These are phyloP conservation scores for Raphanus sativus DNA, from an alignment of 345 rosid genomes.

Conservation along the genomic window DNA sequence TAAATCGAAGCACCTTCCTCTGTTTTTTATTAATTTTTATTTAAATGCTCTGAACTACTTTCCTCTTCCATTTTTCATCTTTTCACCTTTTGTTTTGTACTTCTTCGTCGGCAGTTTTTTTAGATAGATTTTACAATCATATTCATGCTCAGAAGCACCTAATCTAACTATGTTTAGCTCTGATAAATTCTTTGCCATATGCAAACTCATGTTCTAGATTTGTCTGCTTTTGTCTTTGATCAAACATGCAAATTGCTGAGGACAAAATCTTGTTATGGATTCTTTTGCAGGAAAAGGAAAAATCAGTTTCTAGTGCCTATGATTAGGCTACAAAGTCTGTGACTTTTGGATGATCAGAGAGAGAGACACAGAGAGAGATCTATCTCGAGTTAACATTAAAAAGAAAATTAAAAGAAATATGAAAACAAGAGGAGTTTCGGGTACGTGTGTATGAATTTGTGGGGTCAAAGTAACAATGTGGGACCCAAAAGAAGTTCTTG, in stretches of 20 bases:
- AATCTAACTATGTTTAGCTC: conserved; percentile 4
- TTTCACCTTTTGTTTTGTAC: conserved; percentile 12
- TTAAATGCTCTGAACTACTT: conserved; percentile 71
- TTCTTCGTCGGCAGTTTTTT: conserved; percentile 17
- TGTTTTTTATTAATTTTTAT: conserved; percentile 39
- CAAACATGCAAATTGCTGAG: conserved; percentile 23
- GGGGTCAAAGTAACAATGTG: conserved; percentile 30
- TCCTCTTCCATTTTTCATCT: conserved; percentile 39
- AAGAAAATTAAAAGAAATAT: background rate
- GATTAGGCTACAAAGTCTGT: conserved; percentile 37
- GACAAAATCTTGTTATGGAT: conserved; percentile 34
- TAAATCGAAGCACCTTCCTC: conserved; percentile 33
- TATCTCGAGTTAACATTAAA: conserved; percentile 26
- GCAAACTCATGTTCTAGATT: conserved; percentile 26
- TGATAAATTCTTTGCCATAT: background rate
- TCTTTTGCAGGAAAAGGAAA: conserved; percentile 10
- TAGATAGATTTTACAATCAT: background rate
- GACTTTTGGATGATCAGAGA: conserved; percentile 20
- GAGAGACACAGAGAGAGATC: background rate
- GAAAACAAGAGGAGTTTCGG: conserved; percentile 12
- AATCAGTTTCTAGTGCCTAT: conserved; percentile 15
- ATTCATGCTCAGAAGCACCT: conserved; percentile 16
- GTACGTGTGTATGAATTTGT: conserved; percentile 25
- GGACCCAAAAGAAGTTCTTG: conserved; percentile 39
- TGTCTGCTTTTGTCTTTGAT: conserved; percentile 30